phyloP scores from a whole-genome alignment of 2,329 filamentous ascomycete species.

The Didymellaceae sp. region DNA sequence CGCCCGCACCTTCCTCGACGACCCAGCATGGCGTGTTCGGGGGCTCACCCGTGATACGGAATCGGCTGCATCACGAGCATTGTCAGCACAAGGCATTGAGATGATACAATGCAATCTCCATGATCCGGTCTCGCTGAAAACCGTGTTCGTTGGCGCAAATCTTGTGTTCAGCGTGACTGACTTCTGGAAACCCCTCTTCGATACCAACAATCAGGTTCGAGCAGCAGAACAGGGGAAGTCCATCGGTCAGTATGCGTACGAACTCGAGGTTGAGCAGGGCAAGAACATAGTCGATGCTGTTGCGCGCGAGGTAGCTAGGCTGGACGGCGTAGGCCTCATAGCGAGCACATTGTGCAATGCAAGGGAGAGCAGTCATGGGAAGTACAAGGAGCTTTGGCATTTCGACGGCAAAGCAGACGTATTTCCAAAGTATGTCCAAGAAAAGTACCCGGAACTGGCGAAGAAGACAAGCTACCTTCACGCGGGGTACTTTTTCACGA shows the following conservation, averaged over 20 bases:
- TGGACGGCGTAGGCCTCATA: conserved; percentile 32
- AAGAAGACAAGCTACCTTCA: conserved; percentile 29
- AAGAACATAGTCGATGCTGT: conserved; percentile 40
- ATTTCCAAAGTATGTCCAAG: conserved; percentile 29
- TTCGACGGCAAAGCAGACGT: conserved; percentile 40
- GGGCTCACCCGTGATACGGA: conserved; percentile 53
- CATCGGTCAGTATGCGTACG: conserved; percentile 30
- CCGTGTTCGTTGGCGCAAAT: conserved; percentile 48
- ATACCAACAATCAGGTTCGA: conserved; percentile 20
- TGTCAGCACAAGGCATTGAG: conserved; percentile 47
- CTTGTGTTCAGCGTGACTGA: conserved; percentile 51
- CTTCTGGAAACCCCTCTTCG: conserved; percentile 32
- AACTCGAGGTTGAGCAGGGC: conserved; percentile 35
- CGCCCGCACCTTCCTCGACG: conserved; percentile 46
- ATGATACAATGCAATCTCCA: conserved; percentile 47
- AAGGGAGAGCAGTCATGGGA: conserved; percentile 32
- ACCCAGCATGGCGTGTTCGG: conserved; percentile 58
- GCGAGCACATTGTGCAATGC: conserved; percentile 31
- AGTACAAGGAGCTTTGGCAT: conserved; percentile 31
- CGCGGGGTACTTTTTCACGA: conserved; percentile 31
- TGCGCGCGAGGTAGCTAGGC: conserved; percentile 20
- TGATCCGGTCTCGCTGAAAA: conserved; percentile 38
- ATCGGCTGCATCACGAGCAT: conserved; percentile 21
- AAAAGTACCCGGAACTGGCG: conserved; percentile 25
- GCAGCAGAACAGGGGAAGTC: conserved; percentile 26